These are phyloP conservation scores for Hortaea werneckii DNA, from an alignment of 2,329 filamentous ascomycete species.

Conservation along the genomic window DNA sequence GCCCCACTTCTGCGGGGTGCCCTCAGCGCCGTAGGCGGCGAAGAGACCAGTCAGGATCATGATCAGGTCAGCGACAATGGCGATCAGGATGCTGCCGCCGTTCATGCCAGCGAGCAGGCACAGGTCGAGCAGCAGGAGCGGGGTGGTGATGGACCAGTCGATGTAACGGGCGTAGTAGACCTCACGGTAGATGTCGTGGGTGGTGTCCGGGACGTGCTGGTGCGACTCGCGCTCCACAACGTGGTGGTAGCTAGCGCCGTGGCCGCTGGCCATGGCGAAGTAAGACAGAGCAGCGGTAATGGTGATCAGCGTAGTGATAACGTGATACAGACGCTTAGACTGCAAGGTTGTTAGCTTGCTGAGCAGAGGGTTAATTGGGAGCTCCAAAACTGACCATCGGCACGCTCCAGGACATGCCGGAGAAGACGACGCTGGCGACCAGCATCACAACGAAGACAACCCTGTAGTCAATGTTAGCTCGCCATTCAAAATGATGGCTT, in stretches of 20 bases:
- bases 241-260: conserved; percentile 54
- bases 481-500: too few relatives aligned
- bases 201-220: conserved; percentile 58
- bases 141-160: conserved; percentile 69
- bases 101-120: conserved; percentile 61
- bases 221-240: conserved; percentile 46
- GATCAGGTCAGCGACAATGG: conserved; percentile 57
- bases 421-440: conserved; percentile 59
- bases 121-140: conserved; percentile 64
- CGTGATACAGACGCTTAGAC: conserved; percentile 71
- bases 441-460: conserved; percentile 70
- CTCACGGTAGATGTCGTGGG: conserved; percentile 44
- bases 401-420: conserved; percentile 57
- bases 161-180: conserved; percentile 75
- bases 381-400: conserved; percentile 50
- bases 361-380: conserved; percentile 3
- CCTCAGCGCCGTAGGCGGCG: conserved; percentile 51
- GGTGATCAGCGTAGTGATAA: conserved; percentile 63
- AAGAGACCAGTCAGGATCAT: conserved; percentile 66
- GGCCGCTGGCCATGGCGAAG: conserved; percentile 71
- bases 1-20: conserved; percentile 58
- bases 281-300: conserved; percentile 68
- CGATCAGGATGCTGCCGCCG: conserved; percentile 60
- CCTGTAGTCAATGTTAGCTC: conserved; percentile 32
- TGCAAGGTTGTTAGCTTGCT: conserved; percentile 25